Conservation (phyloP, 495 filamentous ascomycete genomes). For the Cetradonia linearis region DNA sequence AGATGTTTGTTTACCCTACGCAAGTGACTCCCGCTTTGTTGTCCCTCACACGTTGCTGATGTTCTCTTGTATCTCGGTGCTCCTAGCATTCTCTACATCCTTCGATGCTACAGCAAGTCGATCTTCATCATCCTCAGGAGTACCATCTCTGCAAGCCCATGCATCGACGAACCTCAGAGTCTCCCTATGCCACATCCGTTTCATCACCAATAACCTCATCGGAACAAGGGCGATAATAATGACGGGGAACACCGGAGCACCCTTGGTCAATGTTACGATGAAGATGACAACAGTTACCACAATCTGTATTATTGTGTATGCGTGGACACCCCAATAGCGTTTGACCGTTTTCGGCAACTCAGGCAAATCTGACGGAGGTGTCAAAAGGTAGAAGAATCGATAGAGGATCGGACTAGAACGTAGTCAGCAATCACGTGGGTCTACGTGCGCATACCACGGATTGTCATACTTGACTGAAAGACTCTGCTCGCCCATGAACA, state of each 20-base stretch:
- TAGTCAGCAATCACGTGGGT: slow-evolving; percentile 9
- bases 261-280: slow-evolving; percentile 53
- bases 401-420: slow-evolving; percentile 46
- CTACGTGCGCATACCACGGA: not conserved
- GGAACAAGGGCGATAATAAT: slow-evolving; percentile 59
- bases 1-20: not conserved
- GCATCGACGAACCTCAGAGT: slow-evolving; percentile 54
- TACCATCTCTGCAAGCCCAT: slow-evolving; percentile 62
- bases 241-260: slow-evolving; percentile 55
- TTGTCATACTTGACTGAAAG: slow-evolving; percentile 48
- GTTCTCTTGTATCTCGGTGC: not conserved
- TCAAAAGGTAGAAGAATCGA: slow-evolving; percentile 53
- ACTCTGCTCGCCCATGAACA: slow-evolving; percentile 68
- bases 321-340: slow-evolving; percentile 48
- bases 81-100: not conserved
- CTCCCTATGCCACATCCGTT: slow-evolving; percentile 50
- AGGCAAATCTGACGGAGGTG: slow-evolving; percentile 55
- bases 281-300: slow-evolving; percentile 52
- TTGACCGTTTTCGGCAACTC: slow-evolving; percentile 39
- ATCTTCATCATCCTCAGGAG: slow-evolving; percentile 52
- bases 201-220: slow-evolving; percentile 51
- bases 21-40: not conserved
- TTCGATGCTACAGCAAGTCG: not conserved
- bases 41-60: not conserved
- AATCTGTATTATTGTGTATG: slow-evolving; percentile 54